Percentiles rank a stretch among this genome's conserved stretches.
These are phyloP conservation scores for Rubus idaeus DNA, from an alignment of 306 rosid genomes.

Conservation along the genomic window DNA sequence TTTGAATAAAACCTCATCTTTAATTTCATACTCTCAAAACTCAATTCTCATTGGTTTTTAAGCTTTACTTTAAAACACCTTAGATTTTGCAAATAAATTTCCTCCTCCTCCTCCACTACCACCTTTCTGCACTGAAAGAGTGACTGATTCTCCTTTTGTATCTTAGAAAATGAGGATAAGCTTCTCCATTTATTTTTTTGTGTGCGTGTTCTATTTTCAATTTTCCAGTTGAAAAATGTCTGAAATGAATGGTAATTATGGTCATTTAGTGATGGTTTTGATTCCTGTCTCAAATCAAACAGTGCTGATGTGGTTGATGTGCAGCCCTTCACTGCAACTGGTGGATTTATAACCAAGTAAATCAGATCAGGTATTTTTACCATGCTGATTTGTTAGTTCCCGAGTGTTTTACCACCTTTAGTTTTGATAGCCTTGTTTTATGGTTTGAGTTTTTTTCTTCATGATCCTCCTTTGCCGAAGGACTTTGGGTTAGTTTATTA, in stretches of 20 bases:
- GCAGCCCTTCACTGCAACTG: slow-evolving; percentile 36
- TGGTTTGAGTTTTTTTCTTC: background rate
- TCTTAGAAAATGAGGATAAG: too few relatives aligned
- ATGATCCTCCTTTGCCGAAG: background rate
- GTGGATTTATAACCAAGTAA: slow-evolving; percentile 30
- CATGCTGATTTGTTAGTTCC: background rate
- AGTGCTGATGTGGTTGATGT: slow-evolving; percentile 36
- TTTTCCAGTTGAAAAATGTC: too few relatives aligned
- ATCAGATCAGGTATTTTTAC: slow-evolving; percentile 57
- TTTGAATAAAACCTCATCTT: too few relatives aligned
- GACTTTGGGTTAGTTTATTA: background rate
- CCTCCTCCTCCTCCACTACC: too few relatives aligned
- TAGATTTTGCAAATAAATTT: too few relatives aligned
- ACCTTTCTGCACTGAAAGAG: too few relatives aligned
- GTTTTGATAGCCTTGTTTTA: background rate
- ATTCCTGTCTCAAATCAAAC: slow-evolving; percentile 45
- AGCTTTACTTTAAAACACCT: too few relatives aligned
- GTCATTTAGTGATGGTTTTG: slow-evolving; percentile 30
- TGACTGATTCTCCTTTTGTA: too few relatives aligned
- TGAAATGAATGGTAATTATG: too few relatives aligned
- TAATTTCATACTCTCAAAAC: too few relatives aligned
- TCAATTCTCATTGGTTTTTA: too few relatives aligned
- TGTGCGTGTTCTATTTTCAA: background rate
- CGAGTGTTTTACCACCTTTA: background rate
- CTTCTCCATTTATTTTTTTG: too few relatives aligned